Evolutionary conservation across 371 early-diverging fungal species (phyloP).

Genomic region (Homolaphlyctis polyrhiza): DNA sequence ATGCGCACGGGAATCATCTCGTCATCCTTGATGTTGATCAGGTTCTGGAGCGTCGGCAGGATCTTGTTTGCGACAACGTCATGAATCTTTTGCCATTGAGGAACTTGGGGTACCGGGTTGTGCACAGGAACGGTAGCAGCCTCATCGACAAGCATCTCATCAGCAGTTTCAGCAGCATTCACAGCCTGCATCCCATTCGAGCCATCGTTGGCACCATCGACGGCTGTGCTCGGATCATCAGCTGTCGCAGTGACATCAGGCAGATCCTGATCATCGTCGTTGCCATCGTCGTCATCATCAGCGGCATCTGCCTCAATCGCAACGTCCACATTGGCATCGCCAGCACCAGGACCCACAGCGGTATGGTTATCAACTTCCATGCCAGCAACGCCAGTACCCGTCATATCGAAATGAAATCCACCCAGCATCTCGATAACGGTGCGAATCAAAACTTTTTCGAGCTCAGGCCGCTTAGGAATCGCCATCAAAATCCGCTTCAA

Average conservation of each 20-base stretch:
- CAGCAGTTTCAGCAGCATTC: background rate
- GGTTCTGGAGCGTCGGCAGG: conserved; percentile 72
- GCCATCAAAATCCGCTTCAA: conserved; percentile 65
- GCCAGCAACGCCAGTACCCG: conserved; percentile 20
- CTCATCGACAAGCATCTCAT: background rate
- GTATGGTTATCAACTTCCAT: conserved; percentile 24
- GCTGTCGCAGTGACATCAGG: too few species aligned
- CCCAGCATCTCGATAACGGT: conserved; percentile 77
- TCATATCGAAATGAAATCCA: conserved; percentile 82
- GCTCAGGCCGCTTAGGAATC: conserved; percentile 56
- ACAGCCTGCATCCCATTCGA: background rate
- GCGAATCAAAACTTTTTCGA: conserved; percentile 75
- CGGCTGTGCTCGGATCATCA: too few species aligned
- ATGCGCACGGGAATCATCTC: conserved; percentile 72
- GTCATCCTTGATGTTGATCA: conserved; percentile 62
- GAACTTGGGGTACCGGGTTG: too few species aligned
- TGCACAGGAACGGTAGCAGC: too few species aligned
- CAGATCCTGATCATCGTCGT: background rate
- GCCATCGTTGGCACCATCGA: background rate
- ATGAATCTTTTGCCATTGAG: conserved; percentile 46
- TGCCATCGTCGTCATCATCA: background rate
- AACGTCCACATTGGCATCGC: background rate
- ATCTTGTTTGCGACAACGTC: conserved; percentile 61
- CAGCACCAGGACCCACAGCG: conserved; percentile 5
- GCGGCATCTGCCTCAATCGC: background rate